Percentiles rank a stretch among this genome's conserved stretches.
These are phyloP conservation scores for Puccinia triticina DNA, from an alignment of 1,284 basidiomycete genomes.

Conservation along the genomic window DNA sequence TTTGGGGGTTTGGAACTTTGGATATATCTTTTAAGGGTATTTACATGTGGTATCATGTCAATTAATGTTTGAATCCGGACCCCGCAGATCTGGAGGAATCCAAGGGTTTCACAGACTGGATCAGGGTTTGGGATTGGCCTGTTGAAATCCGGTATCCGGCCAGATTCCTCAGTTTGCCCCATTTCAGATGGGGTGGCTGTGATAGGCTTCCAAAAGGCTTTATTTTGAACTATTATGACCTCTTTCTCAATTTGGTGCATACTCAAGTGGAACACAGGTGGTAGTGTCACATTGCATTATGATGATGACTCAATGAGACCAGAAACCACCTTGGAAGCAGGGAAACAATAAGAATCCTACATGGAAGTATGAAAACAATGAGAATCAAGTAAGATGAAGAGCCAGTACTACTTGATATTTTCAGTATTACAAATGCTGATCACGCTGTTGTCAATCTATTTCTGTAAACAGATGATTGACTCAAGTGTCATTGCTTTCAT, in stretches of 20 bases:
- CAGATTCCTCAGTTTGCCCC: neutral
- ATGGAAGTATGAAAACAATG: no score
- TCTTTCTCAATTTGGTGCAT: no score
- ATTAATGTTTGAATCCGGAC: constrained; percentile 17
- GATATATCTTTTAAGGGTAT: no score
- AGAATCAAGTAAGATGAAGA: no score
- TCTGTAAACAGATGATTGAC: neutral
- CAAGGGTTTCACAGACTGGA: neutral
- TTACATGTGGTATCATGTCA: no score
- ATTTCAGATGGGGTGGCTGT: neutral
- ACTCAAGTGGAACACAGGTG: neutral
- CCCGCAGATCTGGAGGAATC: constrained; percentile 4
- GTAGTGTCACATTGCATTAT: no score
- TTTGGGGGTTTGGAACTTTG: no score
- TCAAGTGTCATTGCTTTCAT: neutral
- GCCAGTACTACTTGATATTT: no score
- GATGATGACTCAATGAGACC: no score
- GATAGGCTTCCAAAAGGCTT: constrained; percentile 6
- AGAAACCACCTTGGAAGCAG: neutral
- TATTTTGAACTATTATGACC: neutral
- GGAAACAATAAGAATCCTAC: no score
- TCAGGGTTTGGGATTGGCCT: neutral
- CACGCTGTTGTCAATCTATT: neutral
- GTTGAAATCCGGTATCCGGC: neutral
- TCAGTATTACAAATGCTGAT: neutral